Base-by-base conservation (phyloP, 2,329 filamentous ascomycete genomes). In the Proliferodiscus dingleyae region DNA sequence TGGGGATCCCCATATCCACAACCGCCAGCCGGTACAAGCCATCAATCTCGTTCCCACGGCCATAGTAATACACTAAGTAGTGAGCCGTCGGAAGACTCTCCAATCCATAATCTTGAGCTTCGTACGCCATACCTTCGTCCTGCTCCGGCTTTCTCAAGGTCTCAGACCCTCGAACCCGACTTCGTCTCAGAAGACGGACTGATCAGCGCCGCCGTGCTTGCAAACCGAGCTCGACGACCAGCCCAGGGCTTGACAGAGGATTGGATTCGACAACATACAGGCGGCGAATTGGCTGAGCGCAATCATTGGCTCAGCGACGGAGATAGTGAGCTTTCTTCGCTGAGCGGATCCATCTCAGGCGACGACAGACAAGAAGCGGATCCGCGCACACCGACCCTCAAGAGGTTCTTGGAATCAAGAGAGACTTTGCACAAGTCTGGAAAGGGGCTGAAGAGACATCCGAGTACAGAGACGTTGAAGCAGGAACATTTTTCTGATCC, bases 1-100 rank as follows among this genome's bases (percentile, higher is more conserved):
- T 95, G 90, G 89, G 90, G 90, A 46, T 95, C 89, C 43, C 90
- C 90, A 18, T 95, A 95, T 68, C 83, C 86, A 45, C 76, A 75
- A 51, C 77, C 83, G 50, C 77, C 83, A 30, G 71, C 74, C 10
- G 84, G 78, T 46, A 37, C 66, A 74, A 49, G 68, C 74, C 39
- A 40, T 6, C 43, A 49, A 15, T 42, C 48, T 15, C 48, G 44
- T 21, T 57, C 55, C 2, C 50, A 58, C 45, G 53, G 45, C 44
- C 73, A 72, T 42, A 68, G 67, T 43, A 67, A 71, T 51, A 80
- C 77, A 56, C 70, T 72, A 53, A 76, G 75, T 61, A 83, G 78
- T 64, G 78, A 63, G 75, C 67, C 67, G 47, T 82, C 77, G 2
- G 78, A 80, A 58, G 78, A 78, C 51, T 78, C 73, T 36, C 78